phyloP scores from a whole-genome alignment of 495 filamentous ascomycete species.

The Daldinia grandis region DNA sequence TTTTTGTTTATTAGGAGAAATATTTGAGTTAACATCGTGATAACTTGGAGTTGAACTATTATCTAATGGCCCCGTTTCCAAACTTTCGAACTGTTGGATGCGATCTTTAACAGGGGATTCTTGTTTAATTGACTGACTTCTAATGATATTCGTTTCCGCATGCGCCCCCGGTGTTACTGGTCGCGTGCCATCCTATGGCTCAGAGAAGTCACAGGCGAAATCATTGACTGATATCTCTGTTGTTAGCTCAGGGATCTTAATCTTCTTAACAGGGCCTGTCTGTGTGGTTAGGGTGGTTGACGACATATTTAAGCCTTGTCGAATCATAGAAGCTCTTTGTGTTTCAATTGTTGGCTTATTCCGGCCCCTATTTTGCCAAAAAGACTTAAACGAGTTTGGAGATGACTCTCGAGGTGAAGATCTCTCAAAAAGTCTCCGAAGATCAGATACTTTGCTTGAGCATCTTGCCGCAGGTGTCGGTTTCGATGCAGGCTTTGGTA shows the following conservation, averaged over 20 bases:
- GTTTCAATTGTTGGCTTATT: conserved; percentile 19
- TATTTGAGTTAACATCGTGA: not conserved
- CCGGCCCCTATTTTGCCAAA: conserved; percentile 24
- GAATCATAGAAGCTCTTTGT: conserved; percentile 12
- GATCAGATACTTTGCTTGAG: conserved; percentile 38
- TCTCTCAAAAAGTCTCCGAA: conserved; percentile 45
- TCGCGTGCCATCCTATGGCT: conserved; percentile 14
- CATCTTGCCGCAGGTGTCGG: conserved; percentile 2
- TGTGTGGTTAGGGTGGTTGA: conserved; percentile 37
- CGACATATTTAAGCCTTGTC: conserved; percentile 23
- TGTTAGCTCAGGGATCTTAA: conserved; percentile 35
- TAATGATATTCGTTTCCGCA: conserved; percentile 14
- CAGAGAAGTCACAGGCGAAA: conserved; percentile 41
- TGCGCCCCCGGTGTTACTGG: conserved; percentile 11
- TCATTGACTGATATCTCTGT: conserved; percentile 42
- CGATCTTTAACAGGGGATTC: conserved; percentile 49
- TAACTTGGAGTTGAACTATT: conserved; percentile 4
- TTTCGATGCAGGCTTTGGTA: not conserved
- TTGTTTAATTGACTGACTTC: conserved; percentile 5
- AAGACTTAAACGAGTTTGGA: conserved; percentile 25
- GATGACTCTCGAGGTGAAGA: conserved; percentile 25
- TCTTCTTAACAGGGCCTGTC: conserved; percentile 17
- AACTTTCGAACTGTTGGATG: conserved; percentile 48
- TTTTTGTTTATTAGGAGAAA: not conserved
- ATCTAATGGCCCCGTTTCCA: conserved; percentile 25